These are phyloP conservation scores for Trametes cingulata DNA, from an alignment of 768 basidiomycete species.

Conservation along the genomic window DNA sequence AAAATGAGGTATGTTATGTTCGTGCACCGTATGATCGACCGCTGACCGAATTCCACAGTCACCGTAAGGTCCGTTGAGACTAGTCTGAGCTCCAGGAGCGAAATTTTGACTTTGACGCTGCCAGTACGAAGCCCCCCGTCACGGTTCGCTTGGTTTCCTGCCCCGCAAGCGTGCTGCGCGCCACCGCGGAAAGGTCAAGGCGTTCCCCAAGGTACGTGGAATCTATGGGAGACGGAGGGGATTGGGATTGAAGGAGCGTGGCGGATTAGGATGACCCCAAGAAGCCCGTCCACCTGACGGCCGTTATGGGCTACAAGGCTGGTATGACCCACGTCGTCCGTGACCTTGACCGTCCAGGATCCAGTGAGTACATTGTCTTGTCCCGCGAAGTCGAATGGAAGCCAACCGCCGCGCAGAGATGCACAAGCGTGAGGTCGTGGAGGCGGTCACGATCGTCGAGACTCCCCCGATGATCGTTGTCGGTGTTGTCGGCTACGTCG, in stretches of 20 bases:
- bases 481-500: constrained; percentile 98
- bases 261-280: constrained; percentile 90
- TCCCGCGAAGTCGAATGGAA: neutral
- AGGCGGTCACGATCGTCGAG: constrained; percentile 95
- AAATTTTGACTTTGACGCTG: constrained; percentile 23
- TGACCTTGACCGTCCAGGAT: constrained; percentile 98
- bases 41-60: constrained; percentile 49
- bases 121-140: constrained; percentile 97
- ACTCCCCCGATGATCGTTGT: constrained; percentile 96
- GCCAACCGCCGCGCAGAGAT: constrained; percentile 66
- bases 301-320: constrained; percentile 99
- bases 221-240: neutral
- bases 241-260: neutral
- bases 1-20: constrained; percentile 40
- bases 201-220: constrained; percentile 88
- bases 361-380: constrained; percentile 77
- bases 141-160: constrained; percentile 96
- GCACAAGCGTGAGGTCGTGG: constrained; percentile 99
- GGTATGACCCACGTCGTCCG: constrained; percentile 99
- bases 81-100: neutral
- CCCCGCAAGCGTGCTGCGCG: constrained; percentile 96
- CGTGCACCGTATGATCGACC: neutral
- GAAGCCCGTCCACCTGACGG: constrained; percentile 98
- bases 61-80: constrained; percentile 71
- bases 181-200: constrained; percentile 99